Evolutionary conservation across 179 eudicot genomes (phyloP), one percentile per base, ranked within the genome.

Genomic region (Gypsophila paniculata): DNA sequence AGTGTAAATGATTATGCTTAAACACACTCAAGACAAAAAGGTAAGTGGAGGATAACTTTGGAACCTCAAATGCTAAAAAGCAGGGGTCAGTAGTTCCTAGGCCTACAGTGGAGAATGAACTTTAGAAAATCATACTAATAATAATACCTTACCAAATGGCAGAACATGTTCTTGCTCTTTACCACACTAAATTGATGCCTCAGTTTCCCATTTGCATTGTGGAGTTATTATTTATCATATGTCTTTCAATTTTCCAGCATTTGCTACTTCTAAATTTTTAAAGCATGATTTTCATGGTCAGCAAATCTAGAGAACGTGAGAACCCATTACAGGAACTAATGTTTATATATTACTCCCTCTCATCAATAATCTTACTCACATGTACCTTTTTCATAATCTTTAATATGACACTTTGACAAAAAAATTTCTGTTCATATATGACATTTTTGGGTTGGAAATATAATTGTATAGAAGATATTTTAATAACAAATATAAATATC

Each of bases 31-130:
- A 54, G 52, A 61, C 62, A 15, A 17, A 25, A 23, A 23, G 19
- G 38, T 10, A 51, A 66, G 36, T 38, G 44, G 44, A 39, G 4
- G 15, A 46, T 46, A 46, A 46, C 2, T 46, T 75, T 67, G 72
- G 76, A 61, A 72, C 68, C 73, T 66, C 10, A 44, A 49, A 8
- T 22, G 65, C 67, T 8, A 63, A 63, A 19, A 75, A 79, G 71
- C 72, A 76, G 36, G 55, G 77, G 75, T 72, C 39, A 36, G 69
- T 73, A 72, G 65, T 69, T 68, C 26, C 14, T 66, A 38, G 19
- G 58, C 34, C 46, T 72, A 38, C 69, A 58, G 29, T 60, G 52
- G 52, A 46, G 15, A 46, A 46, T 2, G 7, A 10, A 46, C 52
- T 46, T 46, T 46, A 46, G 52, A 11, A 12, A 15, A 46, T 46